Conservation (phyloP, 805 yeast genomes). For the Yarrowia sp. region DNA sequence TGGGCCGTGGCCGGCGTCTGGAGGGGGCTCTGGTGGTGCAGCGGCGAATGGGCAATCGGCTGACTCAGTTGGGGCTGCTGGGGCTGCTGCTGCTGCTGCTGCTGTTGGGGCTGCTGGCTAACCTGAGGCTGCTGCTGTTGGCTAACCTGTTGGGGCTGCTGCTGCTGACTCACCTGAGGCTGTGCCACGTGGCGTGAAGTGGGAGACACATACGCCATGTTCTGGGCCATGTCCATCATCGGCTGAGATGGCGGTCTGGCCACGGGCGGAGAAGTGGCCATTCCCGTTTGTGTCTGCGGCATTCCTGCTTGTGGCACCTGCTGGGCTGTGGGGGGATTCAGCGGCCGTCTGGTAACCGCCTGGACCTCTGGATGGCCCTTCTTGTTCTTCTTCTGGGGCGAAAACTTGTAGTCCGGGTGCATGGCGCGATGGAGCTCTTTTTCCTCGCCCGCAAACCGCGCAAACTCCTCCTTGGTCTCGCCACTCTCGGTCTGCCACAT, state of each 20-base stretch:
- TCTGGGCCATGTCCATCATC: neutral
- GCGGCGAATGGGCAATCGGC: neutral
- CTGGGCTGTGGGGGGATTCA: neutral
- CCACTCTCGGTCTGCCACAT: conserved; percentile 46
- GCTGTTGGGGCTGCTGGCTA: neutral
- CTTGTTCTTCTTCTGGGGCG: conserved; percentile 41
- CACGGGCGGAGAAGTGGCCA: neutral
- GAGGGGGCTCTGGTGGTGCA: neutral
- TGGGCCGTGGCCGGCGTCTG: neutral
- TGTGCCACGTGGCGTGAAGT: neutral
- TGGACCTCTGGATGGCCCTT: conserved; percentile 8
- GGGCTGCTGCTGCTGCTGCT: neutral
- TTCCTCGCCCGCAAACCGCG: conserved; percentile 42
- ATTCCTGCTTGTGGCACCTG: too few relatives aligned
- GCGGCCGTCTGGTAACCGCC: neutral
- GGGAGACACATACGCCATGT: neutral
- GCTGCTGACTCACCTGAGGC: neutral
- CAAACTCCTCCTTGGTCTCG: conserved; percentile 41
- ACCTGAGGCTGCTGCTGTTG: conserved; percentile 1
- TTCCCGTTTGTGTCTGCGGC: neutral
- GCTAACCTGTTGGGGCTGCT: neutral
- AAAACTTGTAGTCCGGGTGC: conserved; percentile 46
- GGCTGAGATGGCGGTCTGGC: neutral
- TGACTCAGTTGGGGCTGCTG: neutral
- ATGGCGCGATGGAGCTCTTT: conserved; percentile 43